These are phyloP conservation scores for Cystobasidium ongulense DNA, from an alignment of 768 basidiomycete species.

Conservation along the genomic window DNA sequence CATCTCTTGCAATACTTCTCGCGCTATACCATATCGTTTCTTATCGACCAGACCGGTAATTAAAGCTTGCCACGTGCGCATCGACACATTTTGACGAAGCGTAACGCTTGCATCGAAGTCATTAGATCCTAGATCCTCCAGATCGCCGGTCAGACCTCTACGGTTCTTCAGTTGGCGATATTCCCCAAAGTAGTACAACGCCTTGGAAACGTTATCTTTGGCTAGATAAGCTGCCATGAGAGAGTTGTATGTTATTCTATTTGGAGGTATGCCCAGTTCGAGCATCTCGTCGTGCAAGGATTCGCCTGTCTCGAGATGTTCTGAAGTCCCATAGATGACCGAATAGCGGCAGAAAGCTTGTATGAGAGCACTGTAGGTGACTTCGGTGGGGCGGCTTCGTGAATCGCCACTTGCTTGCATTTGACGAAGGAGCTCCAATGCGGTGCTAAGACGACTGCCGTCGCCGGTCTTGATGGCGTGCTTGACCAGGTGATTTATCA, in stretches of 20 bases:
- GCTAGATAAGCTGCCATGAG: constrained; percentile 62
- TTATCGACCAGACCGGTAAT: constrained; percentile 12
- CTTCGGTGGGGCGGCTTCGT: constrained; percentile 55
- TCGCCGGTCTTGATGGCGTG: constrained; percentile 48
- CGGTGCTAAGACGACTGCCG: constrained; percentile 52
- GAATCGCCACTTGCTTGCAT: constrained; percentile 54
- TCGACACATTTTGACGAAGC: not conserved
- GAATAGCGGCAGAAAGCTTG: constrained; percentile 62
- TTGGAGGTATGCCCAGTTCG: constrained; percentile 53
- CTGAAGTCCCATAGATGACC: constrained; percentile 42
- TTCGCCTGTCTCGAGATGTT: constrained; percentile 42
- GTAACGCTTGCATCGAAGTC: not conserved
- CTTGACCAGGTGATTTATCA: constrained; percentile 66
- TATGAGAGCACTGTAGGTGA: constrained; percentile 76
- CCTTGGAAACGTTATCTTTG: constrained; percentile 44
- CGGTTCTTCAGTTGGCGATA: constrained; percentile 13
- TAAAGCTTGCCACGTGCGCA: constrained; percentile 19
- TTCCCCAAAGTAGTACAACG: constrained; percentile 4
- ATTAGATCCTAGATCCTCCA: not conserved
- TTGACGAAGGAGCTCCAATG: constrained; percentile 60
- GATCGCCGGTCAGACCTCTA: not conserved
- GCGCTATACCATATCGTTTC: not conserved
- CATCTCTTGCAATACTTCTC: constrained; percentile 17
- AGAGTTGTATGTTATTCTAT: constrained; percentile 65
- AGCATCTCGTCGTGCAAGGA: constrained; percentile 58